Evolutionary conservation across 768 basidiomycete species (phyloP), one percentile per base, ranked within the genome.

Genomic region (Podaxis sp.): DNA sequence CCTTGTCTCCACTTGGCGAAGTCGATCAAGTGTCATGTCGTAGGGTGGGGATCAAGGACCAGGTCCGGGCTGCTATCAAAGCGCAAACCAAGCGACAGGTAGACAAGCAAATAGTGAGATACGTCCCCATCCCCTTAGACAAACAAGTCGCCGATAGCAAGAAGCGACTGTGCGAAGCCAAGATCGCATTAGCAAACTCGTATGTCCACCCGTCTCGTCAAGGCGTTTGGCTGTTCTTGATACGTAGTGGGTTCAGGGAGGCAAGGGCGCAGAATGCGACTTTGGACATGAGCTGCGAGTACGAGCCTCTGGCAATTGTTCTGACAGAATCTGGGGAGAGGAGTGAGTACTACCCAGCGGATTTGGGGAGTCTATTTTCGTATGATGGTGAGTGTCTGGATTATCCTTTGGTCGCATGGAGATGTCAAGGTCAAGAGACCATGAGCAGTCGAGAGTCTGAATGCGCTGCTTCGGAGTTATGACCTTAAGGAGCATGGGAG

Each of bases 101-200:
- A n/a, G 74, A 79, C 24, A 67, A 64, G 42, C 84, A 86, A 66
- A 80, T 87, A 42, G 66, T 63, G 60, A 76, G 80, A 24, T 74
- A 83, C 66, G 73, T 87, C 55, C 84, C 84, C 1, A 72, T 82
- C 7, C 73, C 80, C 24, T 72, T 87, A 55, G 65, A 75, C 17
- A 68, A 82, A 63, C 84, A 85, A 66, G 72, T 72, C 0, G 68
- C 72, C 15, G 80, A 84, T 64, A 81, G 74, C 59, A 77, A 77
- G 61, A 71, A 71, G 56, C 78, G 81, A 61, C 66, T 87, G 51
- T 68, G 70, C 17, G 77, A 80, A 7, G 76, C 84, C 52, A 76
- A 76, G 63, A 72, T 75, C 36, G 81, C 84, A 9, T 69, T 84
- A 24, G 65, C 55, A 13, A 88, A 87, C 71, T 85, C 85, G 87